Evolutionary conservation across 495 filamentous ascomycete species (phyloP).

Genomic region (Lophiostoma macrostomum): DNA sequence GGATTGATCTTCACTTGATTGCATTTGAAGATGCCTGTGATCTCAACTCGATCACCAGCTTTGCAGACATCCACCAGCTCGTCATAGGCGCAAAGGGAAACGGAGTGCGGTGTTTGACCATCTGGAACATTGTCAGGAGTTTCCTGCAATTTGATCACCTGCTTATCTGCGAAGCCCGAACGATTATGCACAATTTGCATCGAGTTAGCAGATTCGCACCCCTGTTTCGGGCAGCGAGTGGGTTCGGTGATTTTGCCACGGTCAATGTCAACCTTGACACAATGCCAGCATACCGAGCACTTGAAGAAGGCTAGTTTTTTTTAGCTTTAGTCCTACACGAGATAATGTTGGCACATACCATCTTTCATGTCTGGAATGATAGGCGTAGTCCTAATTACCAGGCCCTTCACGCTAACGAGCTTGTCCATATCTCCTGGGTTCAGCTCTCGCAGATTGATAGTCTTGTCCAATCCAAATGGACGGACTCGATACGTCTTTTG

Average conservation of each 20-base stretch:
- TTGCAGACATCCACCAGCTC: conserved; percentile 97
- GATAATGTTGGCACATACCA: conserved; percentile 42
- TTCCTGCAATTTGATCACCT: conserved; percentile 98
- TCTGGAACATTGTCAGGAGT: conserved; percentile 92
- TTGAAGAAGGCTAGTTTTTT: conserved; percentile 68
- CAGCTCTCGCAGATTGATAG: conserved; percentile 89
- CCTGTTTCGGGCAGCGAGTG: conserved; percentile 79
- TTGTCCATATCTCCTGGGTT: conserved; percentile 98
- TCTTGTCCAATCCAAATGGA: conserved; percentile 82
- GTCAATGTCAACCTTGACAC: conserved; percentile 85
- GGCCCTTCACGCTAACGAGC: conserved; percentile 89
- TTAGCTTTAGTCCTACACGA: conserved; percentile 1
- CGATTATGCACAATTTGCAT: conserved; percentile 99
- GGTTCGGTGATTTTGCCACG: conserved; percentile 95
- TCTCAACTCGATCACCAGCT: conserved; percentile 91
- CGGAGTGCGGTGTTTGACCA: conserved; percentile 96
- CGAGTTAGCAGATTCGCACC: conserved; percentile 81
- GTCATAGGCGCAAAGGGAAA: conserved; percentile 93
- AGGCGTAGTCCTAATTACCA: conserved; percentile 93
- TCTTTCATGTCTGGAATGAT: conserved; percentile 98
- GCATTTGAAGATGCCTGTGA: conserved; percentile 94
- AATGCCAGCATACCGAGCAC: conserved; percentile 88
- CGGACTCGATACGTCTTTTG: conserved; percentile 77
- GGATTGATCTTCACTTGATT: conserved; percentile 95
- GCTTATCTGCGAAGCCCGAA: conserved; percentile 91